Evolutionary conservation across 305 asterid genomes (phyloP).

Genomic region (Stenogyne calaminthoides): DNA sequence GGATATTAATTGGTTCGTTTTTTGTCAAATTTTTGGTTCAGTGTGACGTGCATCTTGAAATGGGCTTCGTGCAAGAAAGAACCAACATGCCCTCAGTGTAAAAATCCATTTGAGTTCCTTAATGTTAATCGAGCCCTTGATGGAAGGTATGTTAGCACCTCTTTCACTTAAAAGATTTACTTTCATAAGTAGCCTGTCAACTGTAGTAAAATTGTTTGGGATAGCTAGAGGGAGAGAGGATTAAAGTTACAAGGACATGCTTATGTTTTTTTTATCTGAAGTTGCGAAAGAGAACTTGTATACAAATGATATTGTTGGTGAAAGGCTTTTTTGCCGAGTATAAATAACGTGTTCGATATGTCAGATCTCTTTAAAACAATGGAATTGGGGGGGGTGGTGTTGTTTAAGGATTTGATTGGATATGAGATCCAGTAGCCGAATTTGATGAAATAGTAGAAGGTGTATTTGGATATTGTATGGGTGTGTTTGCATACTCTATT

Average conservation of each 20-base stretch:
- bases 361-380: no score
- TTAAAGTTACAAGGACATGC: background rate
- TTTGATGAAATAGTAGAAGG: no score
- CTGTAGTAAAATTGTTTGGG: background rate
- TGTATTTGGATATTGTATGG: no score
- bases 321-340: no score
- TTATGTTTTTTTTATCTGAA: background rate
- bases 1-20: constrained; percentile 2
- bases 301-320: background rate
- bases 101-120: constrained; percentile 75
- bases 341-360: no score
- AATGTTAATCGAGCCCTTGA: constrained; percentile 80
- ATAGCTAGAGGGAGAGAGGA: no score
- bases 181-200: background rate
- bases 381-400: no score
- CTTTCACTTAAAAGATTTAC: background rate
- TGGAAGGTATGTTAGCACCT: constrained; percentile 56
- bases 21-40: constrained; percentile 32
- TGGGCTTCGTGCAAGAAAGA: constrained; percentile 87
- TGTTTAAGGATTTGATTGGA: no score
- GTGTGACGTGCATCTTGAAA: constrained; percentile 80
- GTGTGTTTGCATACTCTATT: no score
- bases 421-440: no score
- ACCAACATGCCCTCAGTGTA: constrained; percentile 88
- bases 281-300: background rate